Conservation (phyloP, 352 stramenopile species). For the Thraustochytrium striatum region DNA sequence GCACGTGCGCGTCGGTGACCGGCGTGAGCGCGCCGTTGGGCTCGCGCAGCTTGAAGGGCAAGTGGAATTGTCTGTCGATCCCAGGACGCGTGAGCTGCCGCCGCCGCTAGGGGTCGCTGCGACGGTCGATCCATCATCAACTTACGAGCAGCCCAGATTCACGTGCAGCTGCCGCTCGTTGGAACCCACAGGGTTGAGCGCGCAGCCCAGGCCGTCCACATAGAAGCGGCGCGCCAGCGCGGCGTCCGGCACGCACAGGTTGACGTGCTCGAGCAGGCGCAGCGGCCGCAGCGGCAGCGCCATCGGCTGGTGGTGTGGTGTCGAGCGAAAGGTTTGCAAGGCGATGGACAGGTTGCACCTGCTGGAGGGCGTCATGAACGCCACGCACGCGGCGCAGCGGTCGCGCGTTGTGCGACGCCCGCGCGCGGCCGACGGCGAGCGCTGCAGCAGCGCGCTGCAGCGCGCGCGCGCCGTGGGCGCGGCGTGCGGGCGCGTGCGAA, state of each 20-base stretch:
- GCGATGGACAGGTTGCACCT: no score
- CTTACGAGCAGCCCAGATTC: conserved; percentile 7
- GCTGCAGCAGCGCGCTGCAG: no score
- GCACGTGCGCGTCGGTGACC: background rate
- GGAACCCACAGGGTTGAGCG: background rate
- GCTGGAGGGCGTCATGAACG: no score
- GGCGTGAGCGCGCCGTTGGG: background rate
- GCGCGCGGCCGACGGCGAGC: no score
- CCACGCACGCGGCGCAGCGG: no score
- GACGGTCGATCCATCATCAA: background rate
- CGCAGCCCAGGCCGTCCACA: conserved; percentile 11
- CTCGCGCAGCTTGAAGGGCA: background rate
- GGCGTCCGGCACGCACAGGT: conserved; percentile 23
- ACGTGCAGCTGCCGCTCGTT: conserved; percentile 10
- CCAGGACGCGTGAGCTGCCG: background rate
- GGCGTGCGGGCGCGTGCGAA: no score
- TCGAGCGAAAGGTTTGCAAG: no score
- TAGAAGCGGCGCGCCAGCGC: background rate
- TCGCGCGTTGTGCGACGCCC: no score
- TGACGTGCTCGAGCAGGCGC: conserved; percentile 27
- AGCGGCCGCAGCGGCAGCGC: background rate
- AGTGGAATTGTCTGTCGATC: background rate
- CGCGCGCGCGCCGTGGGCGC: no score
- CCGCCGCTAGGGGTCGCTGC: background rate
- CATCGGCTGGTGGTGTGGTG: background rate